Evolutionary conservation across 768 basidiomycete species (phyloP).

Genomic region (Auricularia sp.): DNA sequence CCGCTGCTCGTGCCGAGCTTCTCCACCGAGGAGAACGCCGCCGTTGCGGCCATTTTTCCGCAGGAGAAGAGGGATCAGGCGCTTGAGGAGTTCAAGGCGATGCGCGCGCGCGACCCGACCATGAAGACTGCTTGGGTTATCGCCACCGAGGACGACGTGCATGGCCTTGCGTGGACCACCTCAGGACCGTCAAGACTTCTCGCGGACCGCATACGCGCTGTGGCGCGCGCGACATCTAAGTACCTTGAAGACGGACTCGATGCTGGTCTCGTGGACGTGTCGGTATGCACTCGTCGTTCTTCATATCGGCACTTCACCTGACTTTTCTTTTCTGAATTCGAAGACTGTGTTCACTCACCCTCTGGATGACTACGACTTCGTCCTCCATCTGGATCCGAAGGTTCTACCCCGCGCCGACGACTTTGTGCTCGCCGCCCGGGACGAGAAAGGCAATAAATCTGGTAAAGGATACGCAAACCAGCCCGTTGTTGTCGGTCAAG

Average conservation of each 20-base stretch:
- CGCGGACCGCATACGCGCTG: constrained; percentile 57
- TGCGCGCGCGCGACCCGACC: constrained; percentile 24
- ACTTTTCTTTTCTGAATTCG: constrained; percentile 1
- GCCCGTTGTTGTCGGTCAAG: constrained; percentile 20
- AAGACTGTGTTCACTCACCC: constrained; percentile 85
- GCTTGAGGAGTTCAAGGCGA: constrained; percentile 22
- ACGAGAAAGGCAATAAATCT: constrained; percentile 33
- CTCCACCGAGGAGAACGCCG: neutral
- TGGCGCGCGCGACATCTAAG: constrained; percentile 69
- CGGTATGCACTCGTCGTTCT: constrained; percentile 33
- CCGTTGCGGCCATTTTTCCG: neutral
- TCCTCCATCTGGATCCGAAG: constrained; percentile 61
- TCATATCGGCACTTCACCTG: neutral
- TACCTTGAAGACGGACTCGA: constrained; percentile 45
- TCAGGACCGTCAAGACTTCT: constrained; percentile 57
- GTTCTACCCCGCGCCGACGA: constrained; percentile 52
- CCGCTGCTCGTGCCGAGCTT: neutral
- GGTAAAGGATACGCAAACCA: constrained; percentile 35
- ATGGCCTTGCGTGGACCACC: constrained; percentile 70
- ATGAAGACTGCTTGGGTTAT: constrained; percentile 59
- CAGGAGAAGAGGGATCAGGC: constrained; percentile 18
- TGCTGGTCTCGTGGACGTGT: constrained; percentile 41
- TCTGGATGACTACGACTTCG: constrained; percentile 72
- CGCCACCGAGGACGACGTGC: constrained; percentile 64
- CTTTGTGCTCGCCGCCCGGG: neutral